Base-by-base conservation (phyloP, 345 rosid genomes). In the Capsella bursapastoris region DNA sequence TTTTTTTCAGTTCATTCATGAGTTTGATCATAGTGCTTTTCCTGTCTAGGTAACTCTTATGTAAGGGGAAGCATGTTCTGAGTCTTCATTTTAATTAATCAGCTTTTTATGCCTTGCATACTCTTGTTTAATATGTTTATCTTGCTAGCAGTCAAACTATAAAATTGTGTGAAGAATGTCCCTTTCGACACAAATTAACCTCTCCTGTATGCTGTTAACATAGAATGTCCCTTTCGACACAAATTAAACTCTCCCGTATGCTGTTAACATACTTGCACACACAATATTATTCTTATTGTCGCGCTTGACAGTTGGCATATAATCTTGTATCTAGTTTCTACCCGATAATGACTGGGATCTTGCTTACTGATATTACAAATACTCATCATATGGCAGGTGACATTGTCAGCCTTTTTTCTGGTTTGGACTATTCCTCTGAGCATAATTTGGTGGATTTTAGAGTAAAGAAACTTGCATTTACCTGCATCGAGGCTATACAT, bases 401-500 rank as follows among this genome's bases (percentile, higher is more conserved):
- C 79, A 47, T 83, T 34, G 80, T 86, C 75, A 73, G 84, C 83
- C 86, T 92, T 64, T 90, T 96, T 80, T 82, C 85, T 34, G 88
- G 93, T 66, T 41, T 41, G 71, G 87, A 87, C 74, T 86, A 88
- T 78, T 65, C 78, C 61, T 58, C 82, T 25, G 75, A 82, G 64
- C 77, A 32, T 70, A 78, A 82, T 79, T 74, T 87, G 81, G 98
- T 86, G 85, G 98, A 85, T 68, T 86, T 82, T 79, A 89, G 95
- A 74, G 89, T 92, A 82, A 87, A 89, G 81, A 78, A 78, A 72
- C 86, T 92, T 41, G 83, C 88, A 52, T 86, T 86, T 73, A 71
- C 81, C 58, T 95, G 94, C 84, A 77, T 92, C 69, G 87, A 85
- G 69, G 97, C 98, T 66, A 73, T 89, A 74, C 82, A 88, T 84